Evolutionary conservation across 352 stramenopile species (phyloP).

Genomic region (Pythium volutum): DNA sequence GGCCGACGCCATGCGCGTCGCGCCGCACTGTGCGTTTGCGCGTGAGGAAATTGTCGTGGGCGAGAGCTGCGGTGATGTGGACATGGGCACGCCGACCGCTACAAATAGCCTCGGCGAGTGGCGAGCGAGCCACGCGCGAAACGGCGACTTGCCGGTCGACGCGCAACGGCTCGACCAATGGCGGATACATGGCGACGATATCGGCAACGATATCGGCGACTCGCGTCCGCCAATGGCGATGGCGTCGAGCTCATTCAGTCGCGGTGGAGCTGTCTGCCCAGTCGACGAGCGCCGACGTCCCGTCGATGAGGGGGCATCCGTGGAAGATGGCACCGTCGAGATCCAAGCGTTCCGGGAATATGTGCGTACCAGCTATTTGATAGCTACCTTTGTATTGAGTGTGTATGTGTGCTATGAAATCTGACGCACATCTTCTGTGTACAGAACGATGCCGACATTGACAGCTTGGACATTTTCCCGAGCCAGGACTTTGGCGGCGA

Average conservation of each 20-base stretch:
- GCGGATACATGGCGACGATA: constrained; percentile 1
- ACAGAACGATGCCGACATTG: constrained; percentile 50
- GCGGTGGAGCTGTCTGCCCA: background rate
- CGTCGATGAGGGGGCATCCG: background rate
- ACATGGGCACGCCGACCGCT: constrained; percentile 14
- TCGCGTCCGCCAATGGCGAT: background rate
- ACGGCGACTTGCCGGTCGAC: background rate
- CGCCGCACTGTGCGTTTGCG: background rate
- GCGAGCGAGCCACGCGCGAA: background rate
- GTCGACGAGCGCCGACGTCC: background rate
- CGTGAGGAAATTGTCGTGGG: constrained; percentile 1
- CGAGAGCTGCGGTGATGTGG: constrained; percentile 20
- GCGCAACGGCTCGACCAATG: background rate
- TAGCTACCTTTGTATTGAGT: background rate
- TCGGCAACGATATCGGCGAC: too few species aligned
- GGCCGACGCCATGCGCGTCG: constrained; percentile 15
- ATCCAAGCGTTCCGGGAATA: constrained; percentile 62
- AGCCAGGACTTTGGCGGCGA: constrained; percentile 53
- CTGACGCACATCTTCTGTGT: background rate
- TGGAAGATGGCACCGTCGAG: constrained; percentile 15
- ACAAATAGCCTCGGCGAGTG: constrained; percentile 6
- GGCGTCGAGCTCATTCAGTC: background rate
- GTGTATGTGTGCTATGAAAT: background rate
- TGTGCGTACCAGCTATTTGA: constrained; percentile 30
- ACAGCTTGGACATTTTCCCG: constrained; percentile 52